A percentile compares a stretch with the other conserved stretches of the same genome.
These are phyloP conservation scores for Candida andamanensis DNA, from an alignment of 805 yeast genomes.

Conservation along the genomic window DNA sequence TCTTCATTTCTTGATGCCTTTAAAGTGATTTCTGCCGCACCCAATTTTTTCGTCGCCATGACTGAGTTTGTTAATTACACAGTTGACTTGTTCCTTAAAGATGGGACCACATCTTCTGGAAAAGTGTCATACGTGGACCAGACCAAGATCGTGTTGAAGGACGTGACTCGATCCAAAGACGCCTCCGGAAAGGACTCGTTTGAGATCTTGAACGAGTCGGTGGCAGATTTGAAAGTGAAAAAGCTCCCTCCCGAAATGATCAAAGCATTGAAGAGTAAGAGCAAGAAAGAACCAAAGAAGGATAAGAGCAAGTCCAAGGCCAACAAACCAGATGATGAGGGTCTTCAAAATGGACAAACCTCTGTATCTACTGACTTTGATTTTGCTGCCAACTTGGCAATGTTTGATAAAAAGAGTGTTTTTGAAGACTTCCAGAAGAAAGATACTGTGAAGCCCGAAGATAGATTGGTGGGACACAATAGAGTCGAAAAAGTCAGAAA, in stretches of 20 bases:
- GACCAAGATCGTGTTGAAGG: slow-evolving; percentile 22
- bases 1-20: neutral
- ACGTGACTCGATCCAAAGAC: slow-evolving; percentile 10
- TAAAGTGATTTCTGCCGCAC: neutral
- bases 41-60: slow-evolving; percentile 15
- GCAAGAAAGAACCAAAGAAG: slow-evolving; percentile 8
- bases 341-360: neutral
- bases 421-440: slow-evolving; percentile 67
- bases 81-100: slow-evolving; percentile 34
- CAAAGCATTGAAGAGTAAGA: slow-evolving; percentile 12
- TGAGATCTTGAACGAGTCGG: slow-evolving; percentile 30
- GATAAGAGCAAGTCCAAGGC: neutral
- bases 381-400: slow-evolving; percentile 72
- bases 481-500: slow-evolving; percentile 31
- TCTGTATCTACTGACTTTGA: slow-evolving; percentile 57
- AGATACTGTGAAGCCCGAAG: slow-evolving; percentile 56
- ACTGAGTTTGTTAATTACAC: slow-evolving; percentile 38
- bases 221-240: slow-evolving; percentile 52
- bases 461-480: slow-evolving; percentile 73
- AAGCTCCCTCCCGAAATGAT: slow-evolving; percentile 42
- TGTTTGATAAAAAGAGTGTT: slow-evolving; percentile 76
- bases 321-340: slow-evolving; percentile 4
- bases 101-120: slow-evolving; percentile 33
- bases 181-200: slow-evolving; percentile 7
- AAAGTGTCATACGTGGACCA: slow-evolving; percentile 28